Evolutionary conservation across 129 eudicot genomes (phyloP), one percentile per base, ranked within the genome.

Genomic region (Gnaphalium uliginosum): DNA sequence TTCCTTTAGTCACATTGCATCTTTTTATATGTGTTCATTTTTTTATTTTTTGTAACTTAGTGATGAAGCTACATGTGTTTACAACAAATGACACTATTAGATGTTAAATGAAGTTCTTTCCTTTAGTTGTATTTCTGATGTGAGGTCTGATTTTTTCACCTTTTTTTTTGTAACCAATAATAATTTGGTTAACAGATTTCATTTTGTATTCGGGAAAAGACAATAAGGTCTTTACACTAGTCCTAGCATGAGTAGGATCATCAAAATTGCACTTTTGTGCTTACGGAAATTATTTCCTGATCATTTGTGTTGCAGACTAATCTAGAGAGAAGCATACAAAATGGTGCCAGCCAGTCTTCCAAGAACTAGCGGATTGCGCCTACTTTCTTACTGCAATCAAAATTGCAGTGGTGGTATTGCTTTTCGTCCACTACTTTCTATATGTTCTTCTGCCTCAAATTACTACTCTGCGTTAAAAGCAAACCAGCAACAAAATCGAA

Each of bases 261-360:
- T 29, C 29, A 4, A 63, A 63, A 1, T 27, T 29, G 9, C 24
- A 57, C 64, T 37, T 17, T 8, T 41, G 19, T 41, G 27, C 13
- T 61, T 22, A 62, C 22, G 1, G 11, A 9, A 41, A 25, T 30
- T 35, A 18, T 7, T 74, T 74, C 29, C 63, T 66, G 32, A 76
- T 58, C 62, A 63, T 50, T 64, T 75, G 18, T 2, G 25, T 9
- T 66, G 66, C 83, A 79, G 78, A 65, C 37, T 0, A 25, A 58
- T 33, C 22, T 5, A 77, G 48, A 48, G 54, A 37, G 29, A 71
- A 24, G 30, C 60, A 3, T 57, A 66, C 18, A 73, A 29, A 80
- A 86, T 86, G 90, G 83, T 81, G 64, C 79, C 90, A 58, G 83
- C 81, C 33, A 86, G 81, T 79, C 81, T 86, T 46, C 81, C 83